Base-by-base conservation (phyloP, 306 rosid genomes). In the Vigna radiata region DNA sequence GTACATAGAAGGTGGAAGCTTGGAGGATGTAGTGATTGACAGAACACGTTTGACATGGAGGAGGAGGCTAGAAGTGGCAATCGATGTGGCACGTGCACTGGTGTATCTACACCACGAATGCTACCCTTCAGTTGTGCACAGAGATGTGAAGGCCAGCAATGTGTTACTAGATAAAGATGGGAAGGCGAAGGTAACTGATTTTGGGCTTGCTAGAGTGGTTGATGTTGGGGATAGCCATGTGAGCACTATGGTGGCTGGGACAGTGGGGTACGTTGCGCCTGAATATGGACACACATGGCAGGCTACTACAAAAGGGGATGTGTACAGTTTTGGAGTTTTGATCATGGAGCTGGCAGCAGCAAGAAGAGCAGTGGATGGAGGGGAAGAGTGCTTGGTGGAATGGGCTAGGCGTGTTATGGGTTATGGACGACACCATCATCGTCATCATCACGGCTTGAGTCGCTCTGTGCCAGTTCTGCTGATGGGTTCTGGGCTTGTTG, bases 241-340 rank as follows among this genome's bases (percentile, higher is more conserved):
- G 52, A 96, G 97, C 83, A 96, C 98, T 19, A 86, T 89, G 88
- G 93, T 96, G 64, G 99, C 99, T 0, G 99, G 98, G 53, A 96
- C 99, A 6, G 79, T 96, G 19, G 99, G 99, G 9, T 96, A 96
- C 63, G 98, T 96, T 74, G 99, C 98, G 37, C 97, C 98, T 0
- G 98, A 96, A 77, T 92, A 92, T 79, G 97, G 97, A 27, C 99
- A 96, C 55, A 96, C 97, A 73, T 92, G 97, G 98, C 92, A 87
- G 67, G 99, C 99, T 8, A 92, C 96, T 0, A 89, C 98, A 6
- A 92, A 92, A 62, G 99, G 99, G 0, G 98, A 96, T 47, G 98
- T 96, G 36, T 96, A 96, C 25, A 96, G 99, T 82, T 96, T 76
- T 50, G 99, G 98, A 11, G 96, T 96, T 23, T 67, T 96, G 86